Evolutionary conservation across 2,329 filamentous ascomycete genomes (phyloP), one percentile per base, ranked within the genome.

Genomic region (Fusarium sp.): DNA sequence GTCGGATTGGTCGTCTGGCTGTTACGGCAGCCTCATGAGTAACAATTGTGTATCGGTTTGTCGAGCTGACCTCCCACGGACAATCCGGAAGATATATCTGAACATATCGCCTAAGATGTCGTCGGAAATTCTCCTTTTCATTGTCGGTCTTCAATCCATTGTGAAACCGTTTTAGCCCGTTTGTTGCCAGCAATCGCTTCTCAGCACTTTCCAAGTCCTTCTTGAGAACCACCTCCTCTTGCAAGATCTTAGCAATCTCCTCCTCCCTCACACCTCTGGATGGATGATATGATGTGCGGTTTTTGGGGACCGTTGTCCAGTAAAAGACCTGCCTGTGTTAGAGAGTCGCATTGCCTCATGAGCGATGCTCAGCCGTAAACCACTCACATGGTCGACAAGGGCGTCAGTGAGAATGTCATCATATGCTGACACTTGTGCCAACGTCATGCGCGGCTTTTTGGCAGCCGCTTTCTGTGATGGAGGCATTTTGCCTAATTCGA

Each of bases 261-360:
- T 88, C 86, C 76, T 91, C 88, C 60, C 89, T 90, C 56, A 98
- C 86, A 44, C 94, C 94, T 70, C 96, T 91, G 11, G 93, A 94
- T 2, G 94, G 88, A 77, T 93, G 93, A 81, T 97, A 98, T 61
- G 93, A 94, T 62, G 90, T 91, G 69, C 93, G 91, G 78, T 98
- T 97, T 83, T 99, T 99, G 73, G 95, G 95, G 66, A 98, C 97
- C 8, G 90, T 93, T 10, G 95, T 95, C 95, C 96, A 98, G 85
- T 96, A 99, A 82, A 93, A 98, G 15, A 94, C 92, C 95, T 67
- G 48, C 29, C 33, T 21, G 41, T 55, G 66, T 80, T 75, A 76
- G 72, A 76, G 72, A 74, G 55, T 56, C 51, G 65, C 65, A 66
- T 66, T 63, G 44, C 51, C 37, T 56, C 44, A 49, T 21, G 63